Evolutionary conservation across 495 filamentous ascomycete genomes (phyloP).

Genomic region (Neurospora hispaniola): DNA sequence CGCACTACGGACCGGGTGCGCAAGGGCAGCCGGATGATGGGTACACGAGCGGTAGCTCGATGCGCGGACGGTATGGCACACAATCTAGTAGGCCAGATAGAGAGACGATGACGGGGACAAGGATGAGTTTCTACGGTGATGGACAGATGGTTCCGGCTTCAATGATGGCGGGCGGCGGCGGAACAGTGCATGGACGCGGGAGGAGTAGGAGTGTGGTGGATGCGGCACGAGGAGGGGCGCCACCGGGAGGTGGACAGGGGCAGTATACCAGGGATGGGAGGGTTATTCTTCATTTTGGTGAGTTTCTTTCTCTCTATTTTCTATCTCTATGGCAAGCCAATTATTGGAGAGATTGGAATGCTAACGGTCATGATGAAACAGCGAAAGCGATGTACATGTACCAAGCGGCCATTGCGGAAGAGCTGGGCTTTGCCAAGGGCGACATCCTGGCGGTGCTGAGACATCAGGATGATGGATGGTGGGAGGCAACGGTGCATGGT

Average conservation of each 20-base stretch:
- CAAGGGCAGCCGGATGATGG: neutral
- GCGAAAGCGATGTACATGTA: conserved; percentile 93
- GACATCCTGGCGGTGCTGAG: conserved; percentile 82
- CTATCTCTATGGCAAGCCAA: conserved; percentile 4
- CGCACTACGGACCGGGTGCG: neutral
- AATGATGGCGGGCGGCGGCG: conserved; percentile 28
- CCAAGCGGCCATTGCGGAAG: conserved; percentile 85
- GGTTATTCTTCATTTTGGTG: conserved; percentile 85
- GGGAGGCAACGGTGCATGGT: conserved; percentile 91
- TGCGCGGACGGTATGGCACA: neutral
- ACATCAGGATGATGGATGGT: conserved; percentile 98
- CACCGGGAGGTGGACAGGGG: neutral
- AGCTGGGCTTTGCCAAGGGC: conserved; percentile 87
- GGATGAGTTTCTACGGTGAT: conserved; percentile 48
- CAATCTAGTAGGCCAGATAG: conserved; percentile 25
- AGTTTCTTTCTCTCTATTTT: conserved; percentile 25
- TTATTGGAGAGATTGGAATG: neutral
- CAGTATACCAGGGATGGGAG: conserved; percentile 80
- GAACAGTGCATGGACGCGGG: conserved; percentile 26
- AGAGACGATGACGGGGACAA: conserved; percentile 23
- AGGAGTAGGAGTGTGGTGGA: conserved; percentile 77
- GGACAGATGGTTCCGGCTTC: conserved; percentile 28
- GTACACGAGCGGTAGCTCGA: neutral
- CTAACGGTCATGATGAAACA: conserved; percentile 20
- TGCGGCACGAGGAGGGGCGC: conserved; percentile 19